phyloP scores from a whole-genome alignment of 139 green algal genomes.

The Limnomonas spitsbergensis region DNA sequence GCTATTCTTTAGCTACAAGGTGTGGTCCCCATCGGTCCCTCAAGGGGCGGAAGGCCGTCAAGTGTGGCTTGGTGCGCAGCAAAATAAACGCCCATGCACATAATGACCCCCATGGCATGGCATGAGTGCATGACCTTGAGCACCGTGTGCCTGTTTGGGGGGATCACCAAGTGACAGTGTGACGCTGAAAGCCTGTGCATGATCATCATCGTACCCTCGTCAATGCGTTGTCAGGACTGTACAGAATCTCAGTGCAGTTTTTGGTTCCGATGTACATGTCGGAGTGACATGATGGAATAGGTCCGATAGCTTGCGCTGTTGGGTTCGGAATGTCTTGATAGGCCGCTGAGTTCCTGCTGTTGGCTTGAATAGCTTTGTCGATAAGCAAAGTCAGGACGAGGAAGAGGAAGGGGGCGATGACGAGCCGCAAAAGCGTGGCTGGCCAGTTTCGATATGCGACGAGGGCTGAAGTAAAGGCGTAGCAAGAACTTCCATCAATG shows the following conservation, averaged over 20 bases:
- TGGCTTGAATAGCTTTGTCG: constrained; percentile 54
- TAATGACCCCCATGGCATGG: too few relatives aligned
- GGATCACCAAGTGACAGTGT: too few relatives aligned
- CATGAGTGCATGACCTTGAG: too few relatives aligned
- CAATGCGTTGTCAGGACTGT: constrained; percentile 48
- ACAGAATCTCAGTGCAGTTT: constrained; percentile 73
- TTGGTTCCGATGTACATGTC: constrained; percentile 62
- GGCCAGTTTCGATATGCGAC: constrained; percentile 73
- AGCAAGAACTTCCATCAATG: too few relatives aligned
- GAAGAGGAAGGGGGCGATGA: constrained; percentile 81
- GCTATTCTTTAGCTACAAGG: too few relatives aligned
- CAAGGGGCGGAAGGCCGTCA: neutral
- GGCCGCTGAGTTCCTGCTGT: constrained; percentile 32
- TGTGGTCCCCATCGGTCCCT: neutral
- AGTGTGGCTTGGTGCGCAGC: neutral
- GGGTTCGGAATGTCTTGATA: constrained; percentile 15
- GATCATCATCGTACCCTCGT: constrained; percentile 28
- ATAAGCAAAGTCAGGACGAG: constrained; percentile 79
- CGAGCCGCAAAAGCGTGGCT: constrained; percentile 68
- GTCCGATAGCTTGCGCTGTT: neutral
- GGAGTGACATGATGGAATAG: constrained; percentile 28
- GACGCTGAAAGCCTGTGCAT: too few relatives aligned
- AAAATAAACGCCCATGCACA: too few relatives aligned
- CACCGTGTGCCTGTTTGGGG: too few relatives aligned
- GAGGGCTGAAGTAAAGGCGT: too few relatives aligned